Evolutionary conservation across 768 basidiomycete species (phyloP), one percentile per base, ranked within the genome.

Genomic region (Russula ochroleuca): DNA sequence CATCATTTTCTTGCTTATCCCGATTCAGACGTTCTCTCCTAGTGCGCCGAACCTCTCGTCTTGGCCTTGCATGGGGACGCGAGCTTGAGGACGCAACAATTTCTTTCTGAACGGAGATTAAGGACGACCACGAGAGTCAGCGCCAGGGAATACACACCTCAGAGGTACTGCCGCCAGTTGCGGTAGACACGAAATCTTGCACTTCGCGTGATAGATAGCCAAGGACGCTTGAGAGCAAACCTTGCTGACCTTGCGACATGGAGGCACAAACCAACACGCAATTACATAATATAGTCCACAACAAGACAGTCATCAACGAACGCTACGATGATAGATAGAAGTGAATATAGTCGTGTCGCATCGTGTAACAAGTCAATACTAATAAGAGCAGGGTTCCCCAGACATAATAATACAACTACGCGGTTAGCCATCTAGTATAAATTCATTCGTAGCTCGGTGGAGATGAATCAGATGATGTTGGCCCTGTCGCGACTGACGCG

Each of bases 181-280:
- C 90, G 69, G 77, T 86, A 21, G 80, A 74, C 28, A 91, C 79
- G 72, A 92, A 92, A 13, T 84, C 84, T 51, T 84, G 84, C 41
- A 91, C 70, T 72, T 92, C 90, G 55, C 83, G 78, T 13, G 88
- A 83, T 5, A 92, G 82, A 71, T 85, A 89, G 72, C 75, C 80
- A 67, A 90, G 78, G 5, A 91, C 85, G 66, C 83, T 84, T 0
- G 85, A 83, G 23, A 89, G 68, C 2, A 87, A 69, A 47, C 85
- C 83, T 51, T 54, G 59, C 28, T 54, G 62, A 55, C 43, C 33
- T 21, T 54, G 10, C 9, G 60, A 66, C 53, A 62, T 61, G 56
- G 45, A 8, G 33, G 61, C 52, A 7, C 31, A 49, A 33, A 56
- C n/a, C 15, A 53, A 64, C 58, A 49, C 31, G 9, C n/a, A 48